Percentiles rank a stretch among this genome's conserved stretches.
Conservation (phyloP, 208 protist species). For the Kentomonas sorsogonicus region DNA sequence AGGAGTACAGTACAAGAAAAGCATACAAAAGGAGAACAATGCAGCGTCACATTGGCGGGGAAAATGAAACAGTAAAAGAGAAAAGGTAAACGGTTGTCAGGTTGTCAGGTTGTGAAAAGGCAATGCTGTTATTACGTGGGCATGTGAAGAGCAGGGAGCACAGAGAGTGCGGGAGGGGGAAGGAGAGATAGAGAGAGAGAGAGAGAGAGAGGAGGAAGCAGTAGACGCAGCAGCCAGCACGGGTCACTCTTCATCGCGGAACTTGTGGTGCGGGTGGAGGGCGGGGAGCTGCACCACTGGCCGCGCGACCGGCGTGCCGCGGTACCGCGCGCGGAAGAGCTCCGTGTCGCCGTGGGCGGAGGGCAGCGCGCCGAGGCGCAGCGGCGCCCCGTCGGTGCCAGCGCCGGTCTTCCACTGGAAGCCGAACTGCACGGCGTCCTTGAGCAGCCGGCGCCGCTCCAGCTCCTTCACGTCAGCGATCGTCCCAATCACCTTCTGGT, state of each 20-base stretch:
- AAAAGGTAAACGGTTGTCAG: too few species aligned
- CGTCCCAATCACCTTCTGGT: constrained; percentile 72
- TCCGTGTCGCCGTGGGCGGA: constrained; percentile 67
- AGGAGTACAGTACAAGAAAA: too few species aligned
- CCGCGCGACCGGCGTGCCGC: constrained; percentile 55
- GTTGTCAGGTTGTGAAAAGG: too few species aligned
- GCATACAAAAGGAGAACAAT: too few species aligned
- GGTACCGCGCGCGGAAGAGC: constrained; percentile 77
- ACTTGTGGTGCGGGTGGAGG: constrained; percentile 50
- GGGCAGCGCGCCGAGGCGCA: constrained; percentile 55
- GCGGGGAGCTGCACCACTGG: constrained; percentile 68
- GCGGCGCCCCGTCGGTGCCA: constrained; percentile 20
- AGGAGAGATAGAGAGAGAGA: too few species aligned
- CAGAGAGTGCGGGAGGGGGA: too few species aligned
- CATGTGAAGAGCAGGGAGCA: too few species aligned
- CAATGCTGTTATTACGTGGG: too few species aligned
- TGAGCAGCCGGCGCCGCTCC: constrained; percentile 65
- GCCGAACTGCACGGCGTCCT: constrained; percentile 86
- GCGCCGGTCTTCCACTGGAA: constrained; percentile 80
- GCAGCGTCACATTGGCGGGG: too few species aligned
- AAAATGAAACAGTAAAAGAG: too few species aligned
- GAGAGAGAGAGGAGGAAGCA: too few species aligned
- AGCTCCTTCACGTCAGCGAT: constrained; percentile 54
- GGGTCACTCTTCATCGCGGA: constrained; percentile 16
- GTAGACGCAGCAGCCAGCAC: too few species aligned